phyloP scores from a whole-genome alignment of 306 rosid genomes.

The Dryas alaskensis region DNA sequence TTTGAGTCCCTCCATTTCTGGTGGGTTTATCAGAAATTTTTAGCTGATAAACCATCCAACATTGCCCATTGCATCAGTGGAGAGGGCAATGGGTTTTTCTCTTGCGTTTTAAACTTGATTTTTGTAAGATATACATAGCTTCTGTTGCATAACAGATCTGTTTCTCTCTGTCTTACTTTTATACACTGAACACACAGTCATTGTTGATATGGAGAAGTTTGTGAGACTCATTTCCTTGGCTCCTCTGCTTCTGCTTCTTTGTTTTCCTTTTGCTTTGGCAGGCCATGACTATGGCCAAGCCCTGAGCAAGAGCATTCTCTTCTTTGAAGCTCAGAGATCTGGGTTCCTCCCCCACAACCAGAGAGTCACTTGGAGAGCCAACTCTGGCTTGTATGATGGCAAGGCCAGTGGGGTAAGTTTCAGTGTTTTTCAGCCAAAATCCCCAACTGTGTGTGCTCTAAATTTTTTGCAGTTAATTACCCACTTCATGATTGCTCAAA shows the following conservation, averaged over 20 bases:
- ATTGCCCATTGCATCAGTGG: conserved; percentile 30
- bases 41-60: conserved; percentile 31
- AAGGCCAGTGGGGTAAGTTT: conserved; percentile 74
- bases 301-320: conserved; percentile 78
- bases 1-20: conserved; percentile 19
- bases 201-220: conserved; percentile 46
- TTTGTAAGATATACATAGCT: too few species aligned
- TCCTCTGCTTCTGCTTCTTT: conserved; percentile 40
- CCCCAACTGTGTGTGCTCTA: not conserved
- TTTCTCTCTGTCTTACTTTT: too few species aligned
- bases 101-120: not conserved
- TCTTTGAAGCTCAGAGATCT: conserved; percentile 98
- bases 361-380: conserved; percentile 84
- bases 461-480: not conserved
- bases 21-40: conserved; percentile 40
- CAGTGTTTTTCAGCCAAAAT: not conserved
- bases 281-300: conserved; percentile 89
- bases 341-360: conserved; percentile 76
- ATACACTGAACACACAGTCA: too few species aligned
- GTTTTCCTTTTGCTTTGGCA: conserved; percentile 41
- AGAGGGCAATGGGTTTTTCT: not conserved
- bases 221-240: conserved; percentile 34
- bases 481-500: not conserved
- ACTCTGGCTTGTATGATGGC: conserved; percentile 87
- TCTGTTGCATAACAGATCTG: too few species aligned